Evolutionary conservation across 208 protist genomes (phyloP), one percentile per base, ranked within the genome.

Genomic region (Trypanosomatidae sp.): DNA sequence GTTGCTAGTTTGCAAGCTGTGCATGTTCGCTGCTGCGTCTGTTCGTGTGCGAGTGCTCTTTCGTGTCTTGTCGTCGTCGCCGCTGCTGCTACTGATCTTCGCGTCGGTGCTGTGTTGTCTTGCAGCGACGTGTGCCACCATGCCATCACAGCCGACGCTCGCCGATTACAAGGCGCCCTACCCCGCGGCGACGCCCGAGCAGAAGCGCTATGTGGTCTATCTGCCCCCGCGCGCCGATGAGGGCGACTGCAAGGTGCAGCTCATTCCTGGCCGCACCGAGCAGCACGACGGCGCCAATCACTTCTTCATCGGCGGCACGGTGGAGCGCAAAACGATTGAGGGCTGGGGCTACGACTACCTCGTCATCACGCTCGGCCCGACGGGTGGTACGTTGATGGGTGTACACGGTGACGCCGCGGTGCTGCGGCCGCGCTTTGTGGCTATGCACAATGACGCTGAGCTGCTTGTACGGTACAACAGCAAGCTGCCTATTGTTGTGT

Each of bases 201-300:
- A 88, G 56, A 66, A 65, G 48, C 69, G 72, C 50, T 83, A 56
- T 48, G 70, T 80, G 24, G 76, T 88, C 43, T 74, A 75, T 49
- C 72, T 83, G 38, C 67, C 82, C 11, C 43, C 51, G 16, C 71
- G 77, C 47, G 59, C 44, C 15, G 50, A 72, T 39, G 48, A 57
- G 2, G 41, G 56, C 11, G 43, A 74, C 53, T 83, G 67, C 54
- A 67, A 73, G 51, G 41, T 88, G 43, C 47, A 83, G 60, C 56
- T 83, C 18, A 76, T 83, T 26, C 70, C 78, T 7, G 78, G 78
- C 21, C 62, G 60, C 18, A 44, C 69, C 19, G 44, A 62, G 48
- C 48, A 46, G 13, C 53, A 71, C 11, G 71, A 81, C 54, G 54
- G 59, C 19, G 61, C 51, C 16, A 81, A 78, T 52, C 42, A n/a